Conservation (phyloP, 202 grass and related monocot genomes). For the Eragrostis tef region DNA sequence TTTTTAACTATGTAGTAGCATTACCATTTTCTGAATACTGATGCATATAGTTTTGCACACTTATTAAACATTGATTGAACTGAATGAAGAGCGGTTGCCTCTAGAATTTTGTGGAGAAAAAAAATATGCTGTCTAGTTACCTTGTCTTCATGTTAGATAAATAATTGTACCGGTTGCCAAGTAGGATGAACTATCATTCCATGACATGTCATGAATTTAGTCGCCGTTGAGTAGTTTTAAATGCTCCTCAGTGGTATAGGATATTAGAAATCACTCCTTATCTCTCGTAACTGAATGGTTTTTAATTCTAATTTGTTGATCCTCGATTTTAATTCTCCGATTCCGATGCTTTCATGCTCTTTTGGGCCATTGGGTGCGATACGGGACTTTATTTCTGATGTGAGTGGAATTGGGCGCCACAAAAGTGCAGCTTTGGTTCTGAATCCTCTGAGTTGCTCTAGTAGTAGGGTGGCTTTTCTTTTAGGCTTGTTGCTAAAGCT, state of each 20-base stretch:
- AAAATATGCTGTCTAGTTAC: conserved; percentile 16
- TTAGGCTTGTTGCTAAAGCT: background rate
- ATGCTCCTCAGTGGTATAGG: background rate
- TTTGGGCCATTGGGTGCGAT: conserved; percentile 29
- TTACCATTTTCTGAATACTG: background rate
- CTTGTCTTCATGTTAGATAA: background rate
- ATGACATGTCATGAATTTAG: background rate
- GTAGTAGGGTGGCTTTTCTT: background rate
- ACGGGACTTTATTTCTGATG: background rate
- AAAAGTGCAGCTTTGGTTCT: conserved; percentile 33
- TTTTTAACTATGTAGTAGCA: background rate
- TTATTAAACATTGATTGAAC: background rate
- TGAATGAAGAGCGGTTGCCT: background rate
- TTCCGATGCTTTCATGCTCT: conserved; percentile 45
- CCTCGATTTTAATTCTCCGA: conserved; percentile 6
- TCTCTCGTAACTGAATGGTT: background rate
- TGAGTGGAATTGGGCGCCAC: conserved; percentile 37
- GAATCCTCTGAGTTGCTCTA: conserved; percentile 22
- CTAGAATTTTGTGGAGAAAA: conserved; percentile 9
- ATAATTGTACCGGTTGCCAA: background rate
- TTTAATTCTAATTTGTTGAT: conserved; percentile 1
- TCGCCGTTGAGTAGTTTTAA: background rate
- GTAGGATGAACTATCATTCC: conserved; percentile 13
- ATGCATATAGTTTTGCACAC: background rate
- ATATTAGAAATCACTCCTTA: background rate